phyloP scores from a whole-genome alignment of 192 early-diverging fungal species.

The Backusella liffmaniae region DNA sequence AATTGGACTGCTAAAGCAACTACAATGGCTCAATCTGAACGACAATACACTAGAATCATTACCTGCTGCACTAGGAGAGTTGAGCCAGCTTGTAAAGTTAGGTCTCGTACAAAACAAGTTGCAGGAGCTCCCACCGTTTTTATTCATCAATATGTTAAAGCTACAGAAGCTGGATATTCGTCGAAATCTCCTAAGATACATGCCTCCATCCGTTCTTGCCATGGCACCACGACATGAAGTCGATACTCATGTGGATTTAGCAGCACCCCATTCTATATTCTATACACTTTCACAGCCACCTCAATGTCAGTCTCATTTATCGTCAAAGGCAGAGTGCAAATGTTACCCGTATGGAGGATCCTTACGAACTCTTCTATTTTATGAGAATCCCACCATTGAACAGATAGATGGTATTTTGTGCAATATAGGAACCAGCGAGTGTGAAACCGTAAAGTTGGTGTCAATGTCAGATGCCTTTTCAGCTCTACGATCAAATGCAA shows the following conservation, averaged over 20 bases:
- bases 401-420: constrained; percentile 17
- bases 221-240: constrained; percentile 11
- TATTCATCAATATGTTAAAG: constrained; percentile 29
- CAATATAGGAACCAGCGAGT: neutral
- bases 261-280: constrained; percentile 7
- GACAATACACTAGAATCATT: constrained; percentile 41
- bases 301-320: neutral
- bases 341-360: constrained; percentile 9
- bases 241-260: neutral
- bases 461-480: neutral
- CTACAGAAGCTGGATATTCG: constrained; percentile 47
- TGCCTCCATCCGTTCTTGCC: constrained; percentile 30
- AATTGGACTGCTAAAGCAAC: constrained; percentile 31
- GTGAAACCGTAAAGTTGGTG: neutral
- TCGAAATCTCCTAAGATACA: constrained; percentile 39
- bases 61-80: constrained; percentile 34
- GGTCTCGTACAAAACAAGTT: constrained; percentile 49
- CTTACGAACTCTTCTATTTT: neutral
- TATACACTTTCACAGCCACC: neutral
- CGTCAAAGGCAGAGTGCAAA: neutral
- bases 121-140: constrained; percentile 25
- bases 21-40: constrained; percentile 52
- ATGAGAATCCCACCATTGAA: constrained; percentile 8
- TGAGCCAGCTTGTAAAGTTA: constrained; percentile 44
- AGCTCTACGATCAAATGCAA: neutral